These are phyloP conservation scores for Akanthomyces uredinophilus DNA, from an alignment of 2,329 filamentous ascomycete genomes.

Conservation along the genomic window DNA sequence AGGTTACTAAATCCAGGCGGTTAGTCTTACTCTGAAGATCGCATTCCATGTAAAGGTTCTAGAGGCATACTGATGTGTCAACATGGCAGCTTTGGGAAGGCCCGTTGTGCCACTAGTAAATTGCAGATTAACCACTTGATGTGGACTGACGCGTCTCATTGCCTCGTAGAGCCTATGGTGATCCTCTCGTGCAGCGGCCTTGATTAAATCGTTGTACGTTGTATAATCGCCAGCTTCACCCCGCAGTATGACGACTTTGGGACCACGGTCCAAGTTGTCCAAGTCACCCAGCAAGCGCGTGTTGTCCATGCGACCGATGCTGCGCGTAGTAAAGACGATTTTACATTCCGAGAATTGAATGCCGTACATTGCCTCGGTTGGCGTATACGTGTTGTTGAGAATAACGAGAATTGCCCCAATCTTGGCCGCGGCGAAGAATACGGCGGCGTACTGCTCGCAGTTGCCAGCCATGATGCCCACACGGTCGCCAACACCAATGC, in stretches of 20 bases:
- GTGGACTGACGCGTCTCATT: slow-evolving; percentile 52
- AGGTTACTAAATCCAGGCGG: slow-evolving; percentile 40
- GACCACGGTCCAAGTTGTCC: slow-evolving; percentile 37
- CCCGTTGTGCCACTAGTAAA: slow-evolving; percentile 74
- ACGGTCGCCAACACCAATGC: slow-evolving; percentile 63
- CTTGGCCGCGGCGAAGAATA: slow-evolving; percentile 67
- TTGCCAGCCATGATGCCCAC: slow-evolving; percentile 74
- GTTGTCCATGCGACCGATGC: slow-evolving; percentile 63
- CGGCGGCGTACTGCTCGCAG: slow-evolving; percentile 73
- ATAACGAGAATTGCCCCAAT: slow-evolving; percentile 68
- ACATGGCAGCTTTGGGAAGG: slow-evolving; percentile 67
- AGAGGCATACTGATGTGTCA: slow-evolving; percentile 58
- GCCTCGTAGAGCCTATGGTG: slow-evolving; percentile 47
- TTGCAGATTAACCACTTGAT: slow-evolving; percentile 68
- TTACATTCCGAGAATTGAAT: slow-evolving; percentile 67
- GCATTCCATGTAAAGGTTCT: not conserved
- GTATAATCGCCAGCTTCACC: slow-evolving; percentile 49
- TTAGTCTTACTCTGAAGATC: not conserved
- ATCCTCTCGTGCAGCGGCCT: slow-evolving; percentile 43
- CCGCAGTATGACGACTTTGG: slow-evolving; percentile 56
- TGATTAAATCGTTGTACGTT: slow-evolving; percentile 56
- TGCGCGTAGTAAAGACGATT: slow-evolving; percentile 66
- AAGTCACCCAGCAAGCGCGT: slow-evolving; percentile 51
- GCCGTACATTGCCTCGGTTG: slow-evolving; percentile 65
- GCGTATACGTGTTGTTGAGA: slow-evolving; percentile 77